Conservation (phyloP, 2,329 filamentous ascomycete species). For the Pseudogymnoascus sp. region DNA sequence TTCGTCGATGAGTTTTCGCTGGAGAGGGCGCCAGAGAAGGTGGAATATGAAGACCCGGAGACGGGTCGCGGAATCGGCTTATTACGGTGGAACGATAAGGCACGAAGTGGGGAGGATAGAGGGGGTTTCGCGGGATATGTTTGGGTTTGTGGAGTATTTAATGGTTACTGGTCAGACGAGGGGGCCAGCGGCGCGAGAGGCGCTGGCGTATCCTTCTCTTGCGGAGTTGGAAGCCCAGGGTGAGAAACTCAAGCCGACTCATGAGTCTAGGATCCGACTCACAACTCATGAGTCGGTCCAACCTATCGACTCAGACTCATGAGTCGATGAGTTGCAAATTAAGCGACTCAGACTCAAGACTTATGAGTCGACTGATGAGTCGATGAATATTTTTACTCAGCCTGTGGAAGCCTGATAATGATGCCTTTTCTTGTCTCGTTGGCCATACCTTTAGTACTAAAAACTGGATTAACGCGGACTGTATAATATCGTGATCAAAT, state of each 20-base stretch:
- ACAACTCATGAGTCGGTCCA: too few relatives aligned
- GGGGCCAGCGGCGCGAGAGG: slow-evolving; percentile 14
- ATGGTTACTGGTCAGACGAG: slow-evolving; percentile 13
- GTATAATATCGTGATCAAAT: too few relatives aligned
- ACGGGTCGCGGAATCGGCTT: background rate
- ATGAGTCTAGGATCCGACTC: too few relatives aligned
- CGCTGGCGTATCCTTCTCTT: slow-evolving; percentile 13
- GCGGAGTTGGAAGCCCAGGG: background rate
- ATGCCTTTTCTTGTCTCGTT: background rate
- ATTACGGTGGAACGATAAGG: slow-evolving; percentile 11
- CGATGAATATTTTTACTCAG: too few relatives aligned
- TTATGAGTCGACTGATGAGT: too few relatives aligned
- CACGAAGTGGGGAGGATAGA: slow-evolving; percentile 12
- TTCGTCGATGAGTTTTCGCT: background rate
- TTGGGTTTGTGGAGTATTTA: slow-evolving; percentile 14
- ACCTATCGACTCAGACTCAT: too few relatives aligned
- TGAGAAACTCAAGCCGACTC: too few relatives aligned
- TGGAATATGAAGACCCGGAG: background rate
- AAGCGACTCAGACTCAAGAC: too few relatives aligned
- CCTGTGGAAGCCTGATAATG: too few relatives aligned
- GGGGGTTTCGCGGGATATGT: slow-evolving; percentile 9
- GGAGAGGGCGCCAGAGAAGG: background rate
- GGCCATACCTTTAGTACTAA: background rate
- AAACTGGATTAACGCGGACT: background rate
- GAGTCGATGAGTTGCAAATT: too few relatives aligned